A percentile compares a stretch with the other conserved stretches of the same genome.
These are phyloP conservation scores for Phytophthora macrochlamydospora DNA, from an alignment of 352 stramenopile genomes.

Conservation along the genomic window DNA sequence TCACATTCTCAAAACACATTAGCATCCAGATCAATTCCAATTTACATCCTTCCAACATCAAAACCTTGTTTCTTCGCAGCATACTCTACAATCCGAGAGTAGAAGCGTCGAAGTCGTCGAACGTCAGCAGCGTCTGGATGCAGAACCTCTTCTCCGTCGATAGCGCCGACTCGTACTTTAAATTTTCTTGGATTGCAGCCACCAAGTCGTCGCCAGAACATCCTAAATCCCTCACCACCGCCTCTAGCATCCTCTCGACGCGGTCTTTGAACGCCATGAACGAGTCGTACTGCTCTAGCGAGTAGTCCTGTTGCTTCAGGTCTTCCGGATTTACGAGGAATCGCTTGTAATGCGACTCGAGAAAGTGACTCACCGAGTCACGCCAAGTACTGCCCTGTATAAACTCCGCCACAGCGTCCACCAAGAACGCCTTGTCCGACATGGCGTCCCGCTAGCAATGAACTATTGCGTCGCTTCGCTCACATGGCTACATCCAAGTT, in stretches of 20 bases:
- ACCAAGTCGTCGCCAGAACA: constrained; percentile 69
- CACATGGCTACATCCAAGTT: constrained; percentile 15
- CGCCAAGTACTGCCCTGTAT: constrained; percentile 61
- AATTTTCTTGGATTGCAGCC: constrained; percentile 46
- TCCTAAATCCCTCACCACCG: constrained; percentile 58
- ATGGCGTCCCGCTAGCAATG: constrained; percentile 2
- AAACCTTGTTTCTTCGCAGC: constrained; percentile 47
- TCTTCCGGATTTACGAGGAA: constrained; percentile 43
- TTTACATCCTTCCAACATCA: background rate
- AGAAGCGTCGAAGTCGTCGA: constrained; percentile 70
- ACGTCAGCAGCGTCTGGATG: constrained; percentile 75
- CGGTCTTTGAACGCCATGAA: constrained; percentile 79
- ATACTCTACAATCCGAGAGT: constrained; percentile 59
- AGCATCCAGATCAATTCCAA: background rate
- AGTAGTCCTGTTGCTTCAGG: constrained; percentile 33
- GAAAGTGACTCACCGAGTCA: constrained; percentile 53
- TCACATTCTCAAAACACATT: background rate
- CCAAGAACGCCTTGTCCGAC: constrained; percentile 67
- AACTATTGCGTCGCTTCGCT: constrained; percentile 19
- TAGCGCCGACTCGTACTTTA: constrained; percentile 33
- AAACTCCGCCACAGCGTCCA: constrained; percentile 78
- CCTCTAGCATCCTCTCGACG: constrained; percentile 66
- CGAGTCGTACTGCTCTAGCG: constrained; percentile 64
- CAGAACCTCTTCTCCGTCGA: constrained; percentile 61
- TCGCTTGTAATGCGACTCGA: constrained; percentile 55